phyloP scores from a whole-genome alignment of 257 asterid genomes.

The Ocimum tenuiflorum region DNA sequence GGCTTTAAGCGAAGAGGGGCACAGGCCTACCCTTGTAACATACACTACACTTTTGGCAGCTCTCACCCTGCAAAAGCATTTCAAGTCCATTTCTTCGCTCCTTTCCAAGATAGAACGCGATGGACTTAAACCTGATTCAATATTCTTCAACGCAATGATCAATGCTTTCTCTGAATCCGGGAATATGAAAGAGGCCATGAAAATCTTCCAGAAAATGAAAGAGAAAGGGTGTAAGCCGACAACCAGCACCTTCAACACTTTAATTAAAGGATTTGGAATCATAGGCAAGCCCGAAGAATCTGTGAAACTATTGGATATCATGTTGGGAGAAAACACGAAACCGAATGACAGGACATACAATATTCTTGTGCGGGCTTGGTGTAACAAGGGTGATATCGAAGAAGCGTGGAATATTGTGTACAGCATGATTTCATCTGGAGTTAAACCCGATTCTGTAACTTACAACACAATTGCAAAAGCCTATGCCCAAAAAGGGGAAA shows the following conservation, averaged over 20 bases:
- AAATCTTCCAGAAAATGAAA: constrained; percentile 57
- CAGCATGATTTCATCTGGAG: constrained; percentile 55
- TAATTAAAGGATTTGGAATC: constrained; percentile 81
- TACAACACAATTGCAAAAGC: constrained; percentile 79
- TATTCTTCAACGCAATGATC: constrained; percentile 88
- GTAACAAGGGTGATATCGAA: constrained; percentile 47
- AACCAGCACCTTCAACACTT: constrained; percentile 67
- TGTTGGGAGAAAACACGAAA: constrained; percentile 49
- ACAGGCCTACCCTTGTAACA: constrained; percentile 81
- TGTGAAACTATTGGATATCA: constrained; percentile 50
- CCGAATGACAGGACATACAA: constrained; percentile 85
- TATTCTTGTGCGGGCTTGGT: constrained; percentile 83
- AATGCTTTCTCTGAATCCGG: constrained; percentile 94
- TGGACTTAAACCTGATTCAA: constrained; percentile 80
- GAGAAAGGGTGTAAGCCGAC: constrained; percentile 82
- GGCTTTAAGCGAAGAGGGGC: constrained; percentile 71
- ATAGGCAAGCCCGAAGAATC: constrained; percentile 85
- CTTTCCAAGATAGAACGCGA: constrained; percentile 57
- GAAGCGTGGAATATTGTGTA: constrained; percentile 70
- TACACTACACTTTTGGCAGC: constrained; percentile 82
- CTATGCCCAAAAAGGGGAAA: constrained; percentile 60
- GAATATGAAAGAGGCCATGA: constrained; percentile 77
- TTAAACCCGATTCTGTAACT: constrained; percentile 75
- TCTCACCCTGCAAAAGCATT: constrained; percentile 66
- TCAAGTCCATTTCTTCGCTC: constrained; percentile 69